Conservation (phyloP, 1,139 yeast genomes). For the Scheffersomyces titani region DNA sequence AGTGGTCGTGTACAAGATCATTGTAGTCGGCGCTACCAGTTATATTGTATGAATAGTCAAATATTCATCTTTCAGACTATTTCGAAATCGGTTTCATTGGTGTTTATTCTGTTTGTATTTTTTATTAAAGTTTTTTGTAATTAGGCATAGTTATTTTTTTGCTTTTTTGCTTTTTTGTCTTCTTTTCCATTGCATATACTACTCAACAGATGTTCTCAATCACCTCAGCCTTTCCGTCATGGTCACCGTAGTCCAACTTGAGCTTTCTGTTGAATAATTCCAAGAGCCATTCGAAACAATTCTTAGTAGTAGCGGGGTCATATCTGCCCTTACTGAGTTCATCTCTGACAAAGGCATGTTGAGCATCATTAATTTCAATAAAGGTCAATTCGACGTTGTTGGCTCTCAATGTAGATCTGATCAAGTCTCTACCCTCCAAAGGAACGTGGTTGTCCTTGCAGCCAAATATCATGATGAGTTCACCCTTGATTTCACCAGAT, state of each 20-base stretch:
- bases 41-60: too few relatives aligned
- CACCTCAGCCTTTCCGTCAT: slow-evolving; percentile 47
- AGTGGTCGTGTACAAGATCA: not conserved
- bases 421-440: slow-evolving; percentile 72
- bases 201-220: slow-evolving; percentile 64
- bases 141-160: not conserved
- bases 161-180: too few relatives aligned
- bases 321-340: slow-evolving; percentile 77
- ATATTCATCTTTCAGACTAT: not conserved
- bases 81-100: not conserved
- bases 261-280: slow-evolving; percentile 72
- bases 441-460: slow-evolving; percentile 82
- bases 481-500: slow-evolving; percentile 56
- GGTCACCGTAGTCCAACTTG: slow-evolving; percentile 66
- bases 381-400: slow-evolving; percentile 66
- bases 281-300: slow-evolving; percentile 65
- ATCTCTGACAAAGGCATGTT: slow-evolving; percentile 82
- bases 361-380: slow-evolving; percentile 76
- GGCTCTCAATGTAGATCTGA: slow-evolving; percentile 62
- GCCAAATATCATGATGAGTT: slow-evolving; percentile 70
- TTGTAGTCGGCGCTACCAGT: not conserved
- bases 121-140: not conserved
- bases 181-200: not conserved
- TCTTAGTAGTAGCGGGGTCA: slow-evolving; percentile 72
- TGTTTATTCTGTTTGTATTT: not conserved